Evolutionary conservation across 2,329 filamentous ascomycete species (phyloP), one percentile per base, ranked within the genome.

Genomic region (Diaporthe caulivora): DNA sequence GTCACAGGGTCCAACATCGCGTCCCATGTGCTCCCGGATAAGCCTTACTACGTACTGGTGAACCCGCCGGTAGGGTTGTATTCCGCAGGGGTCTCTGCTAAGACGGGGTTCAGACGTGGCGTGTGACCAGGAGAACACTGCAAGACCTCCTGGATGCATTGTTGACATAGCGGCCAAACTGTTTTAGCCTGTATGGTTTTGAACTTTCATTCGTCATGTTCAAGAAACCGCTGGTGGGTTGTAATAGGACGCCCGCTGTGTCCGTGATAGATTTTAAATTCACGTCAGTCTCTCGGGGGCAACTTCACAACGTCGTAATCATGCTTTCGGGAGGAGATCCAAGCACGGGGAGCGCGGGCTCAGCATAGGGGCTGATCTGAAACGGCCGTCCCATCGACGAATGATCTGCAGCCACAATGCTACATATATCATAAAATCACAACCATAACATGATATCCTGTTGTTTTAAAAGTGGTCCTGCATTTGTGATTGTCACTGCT

Each of bases 351-450:
- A 18, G 60, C 26, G 60, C 60, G 42, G 60, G 58, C 42, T 49
- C 9, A 26, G 21, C 60, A 26, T 37, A 49, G 42, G 42, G 60
- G 60, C 0, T 9, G 42, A 65, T 51, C 60, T 65, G 60, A 65
- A 65, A 65, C 60, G 21, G 42, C 60, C 42, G 60, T 65, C 60
- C 60, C 60, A 65, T 49, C 60, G 49, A 51, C 60, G 60, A 65
- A 65, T 65, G 60, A 65, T 65, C 60, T 51, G 42, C 60, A 65
- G 60, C 60, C 42, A 65, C 42, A 51, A 65, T 65, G 60, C 42
- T 51, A 65, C 60, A 49, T 51, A 65, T 65, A 51, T 29, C 60
- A 65, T 51, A 44, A 17, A 17, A 49, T 26, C 21, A 3, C 60
- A 51, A 2, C 34, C 60, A 65, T 65, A 65, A 65, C 60, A 65